phyloP scores from a whole-genome alignment of 2,329 filamentous ascomycete genomes.

The Penicillium sp. region DNA sequence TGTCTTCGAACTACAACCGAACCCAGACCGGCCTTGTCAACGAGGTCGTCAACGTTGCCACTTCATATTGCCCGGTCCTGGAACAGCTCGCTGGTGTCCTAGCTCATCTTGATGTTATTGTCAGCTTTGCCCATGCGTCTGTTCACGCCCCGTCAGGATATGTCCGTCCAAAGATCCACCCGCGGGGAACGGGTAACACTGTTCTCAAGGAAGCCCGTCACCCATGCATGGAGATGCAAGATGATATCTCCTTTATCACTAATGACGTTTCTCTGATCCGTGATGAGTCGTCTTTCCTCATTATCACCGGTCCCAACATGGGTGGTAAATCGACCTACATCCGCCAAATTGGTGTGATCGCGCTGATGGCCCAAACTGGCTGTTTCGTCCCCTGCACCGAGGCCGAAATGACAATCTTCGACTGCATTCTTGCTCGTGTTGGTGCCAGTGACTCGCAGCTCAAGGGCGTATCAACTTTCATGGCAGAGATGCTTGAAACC shows the following conservation, averaged over 20 bases:
- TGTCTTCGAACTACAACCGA: slow-evolving; percentile 90
- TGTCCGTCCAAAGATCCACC: slow-evolving; percentile 84
- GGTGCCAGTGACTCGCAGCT: slow-evolving; percentile 95
- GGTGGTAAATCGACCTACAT: slow-evolving; percentile 99
- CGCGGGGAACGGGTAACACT: slow-evolving; percentile 82
- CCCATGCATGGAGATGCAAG: slow-evolving; percentile 97
- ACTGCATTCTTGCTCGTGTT: slow-evolving; percentile 92
- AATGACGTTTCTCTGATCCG: slow-evolving; percentile 86
- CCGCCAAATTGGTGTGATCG: slow-evolving; percentile 93
- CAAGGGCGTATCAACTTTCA: slow-evolving; percentile 97
- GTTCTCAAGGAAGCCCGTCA: slow-evolving; percentile 90
- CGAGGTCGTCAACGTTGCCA: slow-evolving; percentile 89
- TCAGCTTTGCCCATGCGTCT: slow-evolving; percentile 88
- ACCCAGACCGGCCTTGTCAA: slow-evolving; percentile 87
- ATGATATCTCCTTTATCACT: slow-evolving; percentile 97
- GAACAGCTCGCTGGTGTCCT: slow-evolving; percentile 85
- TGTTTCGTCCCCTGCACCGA: slow-evolving; percentile 91
- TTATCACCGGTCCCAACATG: slow-evolving; percentile 99
- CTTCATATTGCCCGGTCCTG: slow-evolving; percentile 90
- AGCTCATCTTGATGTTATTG: slow-evolving; percentile 91
- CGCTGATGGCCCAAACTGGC: slow-evolving; percentile 93
- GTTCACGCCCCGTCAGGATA: slow-evolving; percentile 92
- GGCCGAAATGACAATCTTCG: slow-evolving; percentile 92
- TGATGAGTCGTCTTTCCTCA: slow-evolving; percentile 80
- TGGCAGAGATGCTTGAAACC: slow-evolving; percentile 99